Conservation (phyloP, 2,329 filamentous ascomycete genomes). For the Penicillium rolfsii region DNA sequence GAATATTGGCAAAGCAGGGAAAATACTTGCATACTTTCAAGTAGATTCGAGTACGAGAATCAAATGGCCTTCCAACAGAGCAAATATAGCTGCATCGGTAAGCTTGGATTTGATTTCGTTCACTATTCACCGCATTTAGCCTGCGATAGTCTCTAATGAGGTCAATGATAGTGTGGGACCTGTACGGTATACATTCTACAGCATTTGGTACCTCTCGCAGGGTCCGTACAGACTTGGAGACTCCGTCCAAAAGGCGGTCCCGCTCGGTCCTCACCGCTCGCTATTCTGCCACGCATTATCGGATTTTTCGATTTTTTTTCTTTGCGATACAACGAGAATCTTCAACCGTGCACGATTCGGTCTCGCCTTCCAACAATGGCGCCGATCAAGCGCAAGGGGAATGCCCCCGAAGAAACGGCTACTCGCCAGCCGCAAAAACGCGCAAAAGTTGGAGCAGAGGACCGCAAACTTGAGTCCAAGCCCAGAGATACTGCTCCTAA, state of each 20-base stretch:
- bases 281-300: slow-evolving; percentile 27
- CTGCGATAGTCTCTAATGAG: background rate
- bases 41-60: background rate
- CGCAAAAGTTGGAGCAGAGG: slow-evolving; percentile 44
- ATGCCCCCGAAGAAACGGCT: slow-evolving; percentile 41
- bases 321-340: slow-evolving; percentile 34
- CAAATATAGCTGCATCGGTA: background rate
- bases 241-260: slow-evolving; percentile 14
- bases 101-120: background rate
- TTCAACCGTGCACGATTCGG: slow-evolving; percentile 31
- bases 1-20: background rate
- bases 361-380: slow-evolving; percentile 43
- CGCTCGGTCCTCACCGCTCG: slow-evolving; percentile 17
- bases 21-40: background rate
- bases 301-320: slow-evolving; percentile 33
- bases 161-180: background rate
- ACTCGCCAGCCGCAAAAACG: slow-evolving; percentile 46
- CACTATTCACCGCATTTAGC: too few relatives aligned
- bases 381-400: slow-evolving; percentile 51
- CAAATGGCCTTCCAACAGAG: background rate
- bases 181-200: background rate
- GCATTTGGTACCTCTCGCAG: too few relatives aligned
- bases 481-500: slow-evolving; percentile 35
- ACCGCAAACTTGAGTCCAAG: slow-evolving; percentile 39
- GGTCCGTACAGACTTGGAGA: background rate